phyloP scores from a whole-genome alignment of 441 rosid species.

The Geranium incanum region DNA sequence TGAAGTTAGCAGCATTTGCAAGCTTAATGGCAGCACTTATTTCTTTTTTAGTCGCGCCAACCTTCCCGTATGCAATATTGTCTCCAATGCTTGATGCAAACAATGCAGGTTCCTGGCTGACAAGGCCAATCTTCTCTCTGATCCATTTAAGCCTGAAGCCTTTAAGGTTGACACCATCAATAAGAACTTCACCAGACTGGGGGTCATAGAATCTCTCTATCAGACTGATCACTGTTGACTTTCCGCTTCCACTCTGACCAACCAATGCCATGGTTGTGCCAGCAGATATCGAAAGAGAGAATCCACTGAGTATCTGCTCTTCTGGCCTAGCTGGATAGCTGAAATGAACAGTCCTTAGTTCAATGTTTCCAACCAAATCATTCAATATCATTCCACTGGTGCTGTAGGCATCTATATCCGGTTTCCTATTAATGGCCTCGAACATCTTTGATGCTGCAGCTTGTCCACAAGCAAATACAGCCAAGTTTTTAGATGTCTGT shows the following conservation, averaged over 20 bases:
- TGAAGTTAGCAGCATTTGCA: slow-evolving; percentile 68
- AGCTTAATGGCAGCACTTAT: slow-evolving; percentile 51
- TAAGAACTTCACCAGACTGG: slow-evolving; percentile 55
- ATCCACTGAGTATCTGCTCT: slow-evolving; percentile 60
- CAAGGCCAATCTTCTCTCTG: slow-evolving; percentile 59
- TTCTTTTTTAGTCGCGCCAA: slow-evolving; percentile 46
- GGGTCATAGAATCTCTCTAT: slow-evolving; percentile 82
- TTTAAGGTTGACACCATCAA: slow-evolving; percentile 48
- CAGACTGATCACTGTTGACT: slow-evolving; percentile 65
- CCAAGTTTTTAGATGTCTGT: slow-evolving; percentile 56
- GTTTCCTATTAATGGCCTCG: slow-evolving; percentile 51
- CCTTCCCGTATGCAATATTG: slow-evolving; percentile 70
- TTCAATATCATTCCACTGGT: slow-evolving; percentile 40
- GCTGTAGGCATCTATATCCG: slow-evolving; percentile 54
- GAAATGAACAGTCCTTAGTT: slow-evolving; percentile 56
- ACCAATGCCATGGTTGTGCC: slow-evolving; percentile 69
- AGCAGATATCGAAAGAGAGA: slow-evolving; percentile 44
- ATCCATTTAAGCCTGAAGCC: slow-evolving; percentile 56
- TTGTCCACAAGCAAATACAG: slow-evolving; percentile 57
- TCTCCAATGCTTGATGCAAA: slow-evolving; percentile 55
- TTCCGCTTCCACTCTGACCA: slow-evolving; percentile 80
- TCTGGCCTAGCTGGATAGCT: slow-evolving; percentile 54
- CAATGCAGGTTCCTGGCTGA: slow-evolving; percentile 67
- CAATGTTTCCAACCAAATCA: slow-evolving; percentile 46
- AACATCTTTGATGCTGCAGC: slow-evolving; percentile 84